Conservation (phyloP, 2,329 filamentous ascomycete species). For the Ceratocystis colombiana region DNA sequence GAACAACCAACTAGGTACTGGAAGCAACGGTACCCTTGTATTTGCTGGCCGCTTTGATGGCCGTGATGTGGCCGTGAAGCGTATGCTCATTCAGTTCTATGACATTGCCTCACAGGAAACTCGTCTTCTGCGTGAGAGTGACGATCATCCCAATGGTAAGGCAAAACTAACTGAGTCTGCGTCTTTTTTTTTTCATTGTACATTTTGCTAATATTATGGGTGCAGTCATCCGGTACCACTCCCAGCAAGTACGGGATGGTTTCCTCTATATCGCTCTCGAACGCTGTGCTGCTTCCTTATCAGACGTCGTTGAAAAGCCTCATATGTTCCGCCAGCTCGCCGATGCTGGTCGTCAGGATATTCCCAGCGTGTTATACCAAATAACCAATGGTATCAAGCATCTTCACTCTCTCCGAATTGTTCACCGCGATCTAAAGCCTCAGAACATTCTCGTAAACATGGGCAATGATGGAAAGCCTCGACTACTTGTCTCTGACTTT, state of each 20-base stretch:
- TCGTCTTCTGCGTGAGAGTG: slow-evolving; percentile 77
- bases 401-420: slow-evolving; percentile 82
- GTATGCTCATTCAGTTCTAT: slow-evolving; percentile 92
- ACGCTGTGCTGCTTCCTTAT: slow-evolving; percentile 83
- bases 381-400: slow-evolving; percentile 83
- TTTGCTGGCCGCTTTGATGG: slow-evolving; percentile 93
- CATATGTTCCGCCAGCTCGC: slow-evolving; percentile 58
- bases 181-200: neutral
- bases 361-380: slow-evolving; percentile 73
- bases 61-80: slow-evolving; percentile 86
- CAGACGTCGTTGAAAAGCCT: slow-evolving; percentile 77
- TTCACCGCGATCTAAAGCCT: slow-evolving; percentile 93
- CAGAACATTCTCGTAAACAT: slow-evolving; percentile 89
- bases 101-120: slow-evolving; percentile 94
- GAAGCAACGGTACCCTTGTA: slow-evolving; percentile 94
- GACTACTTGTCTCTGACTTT: slow-evolving; percentile 95
- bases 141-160: slow-evolving; percentile 78
- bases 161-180: neutral
- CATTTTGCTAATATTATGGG: slow-evolving; percentile 29
- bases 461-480: slow-evolving; percentile 57
- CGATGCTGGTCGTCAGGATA: slow-evolving; percentile 59
- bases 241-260: slow-evolving; percentile 74
- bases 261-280: slow-evolving; percentile 96
- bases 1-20: slow-evolving; percentile 57
- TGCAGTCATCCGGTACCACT: slow-evolving; percentile 85